Evolutionary conservation across 2,329 filamentous ascomycete species (phyloP).

Genomic region (Neodidymelliopsis sp.): DNA sequence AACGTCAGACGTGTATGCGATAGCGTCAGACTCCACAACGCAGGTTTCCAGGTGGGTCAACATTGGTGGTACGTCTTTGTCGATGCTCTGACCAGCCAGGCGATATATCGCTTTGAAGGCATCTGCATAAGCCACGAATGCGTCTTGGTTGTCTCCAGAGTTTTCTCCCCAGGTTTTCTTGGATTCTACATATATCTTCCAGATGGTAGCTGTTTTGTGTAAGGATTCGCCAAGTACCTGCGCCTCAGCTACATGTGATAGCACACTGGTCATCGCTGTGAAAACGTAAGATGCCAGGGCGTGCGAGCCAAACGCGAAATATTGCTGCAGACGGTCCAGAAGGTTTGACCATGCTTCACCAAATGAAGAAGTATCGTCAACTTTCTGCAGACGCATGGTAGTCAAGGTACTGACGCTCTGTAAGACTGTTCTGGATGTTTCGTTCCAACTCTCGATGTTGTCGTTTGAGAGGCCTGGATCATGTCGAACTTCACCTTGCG

Average conservation of each 20-base stretch:
- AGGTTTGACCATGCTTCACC: slow-evolving; percentile 78
- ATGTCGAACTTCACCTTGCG: slow-evolving; percentile 31
- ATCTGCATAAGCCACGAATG: slow-evolving; percentile 83
- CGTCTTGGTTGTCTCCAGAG: slow-evolving; percentile 71
- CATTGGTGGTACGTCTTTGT: slow-evolving; percentile 69
- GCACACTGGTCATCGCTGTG: slow-evolving; percentile 48
- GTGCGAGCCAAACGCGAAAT: slow-evolving; percentile 51
- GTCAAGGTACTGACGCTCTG: slow-evolving; percentile 62
- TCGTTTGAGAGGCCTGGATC: slow-evolving; percentile 23
- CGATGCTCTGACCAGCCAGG: slow-evolving; percentile 71
- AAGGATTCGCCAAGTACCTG: slow-evolving; percentile 33
- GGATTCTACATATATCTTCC: slow-evolving; percentile 45
- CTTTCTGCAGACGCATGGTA: slow-evolving; percentile 76
- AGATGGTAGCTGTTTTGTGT: slow-evolving; percentile 44
- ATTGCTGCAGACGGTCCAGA: slow-evolving; percentile 70
- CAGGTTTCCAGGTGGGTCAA: slow-evolving; percentile 74
- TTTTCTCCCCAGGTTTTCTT: slow-evolving; percentile 29
- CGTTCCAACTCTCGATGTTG: slow-evolving; percentile 45
- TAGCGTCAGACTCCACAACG: slow-evolving; percentile 72
- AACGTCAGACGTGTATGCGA: slow-evolving; percentile 73
- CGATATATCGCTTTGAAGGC: slow-evolving; percentile 80
- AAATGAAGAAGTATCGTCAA: slow-evolving; percentile 72
- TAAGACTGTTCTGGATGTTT: slow-evolving; percentile 51
- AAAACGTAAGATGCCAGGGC: slow-evolving; percentile 54
- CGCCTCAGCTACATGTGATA: slow-evolving; percentile 41